A percentile compares a stretch with the other conserved stretches of the same genome.
phyloP scores from a whole-genome alignment of 2,329 filamentous ascomycete species.

The Fusarium concolor region DNA sequence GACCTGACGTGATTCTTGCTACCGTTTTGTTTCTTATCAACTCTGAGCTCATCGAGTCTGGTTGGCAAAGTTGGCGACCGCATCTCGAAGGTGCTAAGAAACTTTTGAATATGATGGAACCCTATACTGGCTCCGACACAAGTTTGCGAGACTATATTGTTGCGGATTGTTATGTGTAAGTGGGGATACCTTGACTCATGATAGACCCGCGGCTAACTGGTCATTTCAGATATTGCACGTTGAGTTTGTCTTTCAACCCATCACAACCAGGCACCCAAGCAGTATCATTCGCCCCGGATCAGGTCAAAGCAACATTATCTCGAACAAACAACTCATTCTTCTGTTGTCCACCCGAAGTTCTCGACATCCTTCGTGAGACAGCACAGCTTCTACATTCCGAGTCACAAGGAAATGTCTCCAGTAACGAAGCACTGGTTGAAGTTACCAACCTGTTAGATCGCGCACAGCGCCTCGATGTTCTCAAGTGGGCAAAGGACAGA shows the following conservation, averaged over 20 bases:
- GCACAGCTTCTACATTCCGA: slow-evolving; percentile 53
- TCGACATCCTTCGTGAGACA: slow-evolving; percentile 57
- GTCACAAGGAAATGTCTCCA: slow-evolving; percentile 38
- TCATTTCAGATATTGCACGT: slow-evolving; percentile 54
- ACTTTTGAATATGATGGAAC: slow-evolving; percentile 56
- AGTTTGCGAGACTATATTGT: slow-evolving; percentile 57
- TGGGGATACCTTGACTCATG: not conserved
- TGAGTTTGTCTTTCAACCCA: slow-evolving; percentile 57
- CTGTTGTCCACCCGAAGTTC: slow-evolving; percentile 58
- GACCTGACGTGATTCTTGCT: slow-evolving; percentile 56
- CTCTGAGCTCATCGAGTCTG: slow-evolving; percentile 61
- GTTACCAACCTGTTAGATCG: slow-evolving; percentile 51
- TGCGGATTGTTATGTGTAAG: slow-evolving; percentile 60
- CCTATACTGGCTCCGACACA: slow-evolving; percentile 48
- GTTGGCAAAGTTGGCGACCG: slow-evolving; percentile 58
- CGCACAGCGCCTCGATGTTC: slow-evolving; percentile 55
- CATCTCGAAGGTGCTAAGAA: slow-evolving; percentile 59
- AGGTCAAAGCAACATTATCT: slow-evolving; percentile 52
- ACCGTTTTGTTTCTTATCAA: slow-evolving; percentile 63
- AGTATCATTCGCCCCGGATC: slow-evolving; percentile 49
- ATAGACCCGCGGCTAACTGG: not conserved
- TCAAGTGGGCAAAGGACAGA: slow-evolving; percentile 54
- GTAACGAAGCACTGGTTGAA: slow-evolving; percentile 41
- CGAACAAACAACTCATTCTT: slow-evolving; percentile 59
- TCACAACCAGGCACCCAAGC: slow-evolving; percentile 45